These are phyloP conservation scores for Linaria vulgaris DNA, from an alignment of 257 asterid genomes.

Conservation along the genomic window DNA sequence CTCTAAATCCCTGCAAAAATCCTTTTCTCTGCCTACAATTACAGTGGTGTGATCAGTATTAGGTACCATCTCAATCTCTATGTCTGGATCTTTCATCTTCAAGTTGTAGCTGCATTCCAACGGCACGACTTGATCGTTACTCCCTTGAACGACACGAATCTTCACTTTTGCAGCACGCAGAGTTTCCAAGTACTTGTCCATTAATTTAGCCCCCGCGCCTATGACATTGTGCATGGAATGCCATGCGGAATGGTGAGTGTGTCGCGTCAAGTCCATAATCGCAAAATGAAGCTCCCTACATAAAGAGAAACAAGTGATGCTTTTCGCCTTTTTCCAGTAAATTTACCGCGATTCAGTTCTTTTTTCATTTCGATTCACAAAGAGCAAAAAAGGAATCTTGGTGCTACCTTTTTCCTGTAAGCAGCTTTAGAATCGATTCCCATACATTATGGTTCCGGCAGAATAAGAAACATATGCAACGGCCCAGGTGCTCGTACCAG, in stretches of 20 bases:
- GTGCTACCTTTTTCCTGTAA: constrained; percentile 50
- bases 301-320: not conserved
- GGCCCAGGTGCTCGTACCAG: constrained; percentile 91
- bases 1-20: constrained; percentile 45
- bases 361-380: too few species aligned
- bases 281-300: constrained; percentile 53
- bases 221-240: constrained; percentile 80
- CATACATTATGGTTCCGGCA: constrained; percentile 70
- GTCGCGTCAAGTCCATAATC: constrained; percentile 50
- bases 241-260: constrained; percentile 92
- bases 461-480: constrained; percentile 60
- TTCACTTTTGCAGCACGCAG: constrained; percentile 40
- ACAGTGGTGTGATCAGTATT: constrained; percentile 58
- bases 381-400: too few species aligned
- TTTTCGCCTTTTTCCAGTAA: too few species aligned
- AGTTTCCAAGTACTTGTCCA: constrained; percentile 57
- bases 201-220: constrained; percentile 65
- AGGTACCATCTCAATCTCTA: constrained; percentile 42
- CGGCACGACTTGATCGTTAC: constrained; percentile 63
- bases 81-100: constrained; percentile 51
- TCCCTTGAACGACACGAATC: constrained; percentile 58
- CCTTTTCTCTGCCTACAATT: constrained; percentile 48
- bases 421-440: constrained; percentile 58
- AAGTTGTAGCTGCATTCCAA: constrained; percentile 55
- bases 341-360: too few species aligned